Percentiles rank a stretch among this genome's conserved stretches.
phyloP scores from a whole-genome alignment of 768 basidiomycete genomes.

The Lactifluus pinguis region DNA sequence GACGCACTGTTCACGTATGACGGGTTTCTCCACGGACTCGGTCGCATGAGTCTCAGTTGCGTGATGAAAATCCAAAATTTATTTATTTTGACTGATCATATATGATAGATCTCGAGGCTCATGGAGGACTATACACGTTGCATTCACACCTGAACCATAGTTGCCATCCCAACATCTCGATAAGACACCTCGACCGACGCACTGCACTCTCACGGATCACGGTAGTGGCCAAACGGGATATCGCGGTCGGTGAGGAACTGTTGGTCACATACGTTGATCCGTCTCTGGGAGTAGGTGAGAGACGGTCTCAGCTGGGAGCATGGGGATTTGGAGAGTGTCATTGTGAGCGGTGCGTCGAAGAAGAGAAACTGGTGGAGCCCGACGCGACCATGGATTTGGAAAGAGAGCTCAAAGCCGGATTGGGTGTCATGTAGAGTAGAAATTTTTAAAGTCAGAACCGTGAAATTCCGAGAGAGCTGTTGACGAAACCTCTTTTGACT shows the following conservation, averaged over 20 bases:
- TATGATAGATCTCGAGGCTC: constrained; percentile 65
- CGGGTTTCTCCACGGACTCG: constrained; percentile 61
- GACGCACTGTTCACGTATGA: constrained; percentile 66
- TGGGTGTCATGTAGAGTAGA: constrained; percentile 35
- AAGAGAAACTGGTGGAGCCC: constrained; percentile 28
- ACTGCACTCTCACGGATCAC: constrained; percentile 67
- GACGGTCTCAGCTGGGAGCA: constrained; percentile 46
- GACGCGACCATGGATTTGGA: constrained; percentile 36
- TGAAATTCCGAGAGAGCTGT: background rate
- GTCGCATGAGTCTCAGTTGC: constrained; percentile 76
- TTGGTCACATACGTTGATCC: constrained; percentile 75
- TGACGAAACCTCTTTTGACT: too few relatives aligned
- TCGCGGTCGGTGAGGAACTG: constrained; percentile 67
- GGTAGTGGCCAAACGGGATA: constrained; percentile 53
- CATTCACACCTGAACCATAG: constrained; percentile 86
- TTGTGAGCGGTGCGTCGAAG: constrained; percentile 60
- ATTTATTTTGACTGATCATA: too few relatives aligned
- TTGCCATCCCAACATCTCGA: constrained; percentile 71
- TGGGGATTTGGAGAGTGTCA: constrained; percentile 72
- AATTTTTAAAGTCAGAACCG: background rate
- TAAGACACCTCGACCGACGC: constrained; percentile 65
- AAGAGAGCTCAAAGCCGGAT: constrained; percentile 52
- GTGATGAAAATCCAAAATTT: constrained; percentile 22
- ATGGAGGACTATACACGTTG: constrained; percentile 77
- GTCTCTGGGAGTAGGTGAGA: constrained; percentile 32